These are phyloP conservation scores for Waltergamsia citrina DNA, from an alignment of 2,329 filamentous ascomycete genomes.

Conservation along the genomic window DNA sequence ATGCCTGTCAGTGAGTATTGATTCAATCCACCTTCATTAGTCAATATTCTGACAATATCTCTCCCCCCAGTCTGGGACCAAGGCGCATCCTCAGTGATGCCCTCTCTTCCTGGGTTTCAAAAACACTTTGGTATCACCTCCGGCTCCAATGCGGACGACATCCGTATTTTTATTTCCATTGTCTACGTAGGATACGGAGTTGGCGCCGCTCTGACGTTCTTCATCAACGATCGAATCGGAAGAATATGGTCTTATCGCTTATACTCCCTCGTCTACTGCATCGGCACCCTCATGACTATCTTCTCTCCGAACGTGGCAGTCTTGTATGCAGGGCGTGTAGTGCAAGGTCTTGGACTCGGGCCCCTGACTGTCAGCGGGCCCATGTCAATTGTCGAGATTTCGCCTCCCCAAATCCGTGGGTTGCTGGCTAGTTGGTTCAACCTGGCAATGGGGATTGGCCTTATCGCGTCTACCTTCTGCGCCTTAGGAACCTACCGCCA, in stretches of 20 bases:
- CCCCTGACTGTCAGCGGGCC: conserved; percentile 25
- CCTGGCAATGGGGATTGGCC: conserved; percentile 21
- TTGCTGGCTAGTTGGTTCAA: conserved; percentile 25
- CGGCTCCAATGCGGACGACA: conserved; percentile 7
- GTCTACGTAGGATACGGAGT: conserved; percentile 14
- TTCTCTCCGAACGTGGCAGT: conserved; percentile 15
- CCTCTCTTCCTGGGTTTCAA: conserved; percentile 23
- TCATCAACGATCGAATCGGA: conserved; percentile 25
- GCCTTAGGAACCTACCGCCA: conserved; percentile 24
- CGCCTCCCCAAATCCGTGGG: conserved; percentile 26
- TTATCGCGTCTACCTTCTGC: conserved; percentile 19
- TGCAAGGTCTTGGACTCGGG: conserved; percentile 26
- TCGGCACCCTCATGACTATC: conserved; percentile 22
- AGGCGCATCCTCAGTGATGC: conserved; percentile 14
- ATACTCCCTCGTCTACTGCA: conserved; percentile 22
- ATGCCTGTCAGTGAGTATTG: too few species aligned
- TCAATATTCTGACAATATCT: too few species aligned
- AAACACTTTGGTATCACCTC: conserved; percentile 17
- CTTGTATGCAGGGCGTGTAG: conserved; percentile 24
- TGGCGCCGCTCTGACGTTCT: conserved; percentile 22
- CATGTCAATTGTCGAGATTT: conserved; percentile 27
- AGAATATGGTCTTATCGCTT: conserved; percentile 27
- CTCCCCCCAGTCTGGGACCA: conserved; percentile 14
- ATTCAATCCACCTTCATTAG: too few species aligned
- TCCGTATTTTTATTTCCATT: conserved; percentile 25